Evolutionary conservation across 768 basidiomycete species (phyloP).

Genomic region (Amanita inopinata): DNA sequence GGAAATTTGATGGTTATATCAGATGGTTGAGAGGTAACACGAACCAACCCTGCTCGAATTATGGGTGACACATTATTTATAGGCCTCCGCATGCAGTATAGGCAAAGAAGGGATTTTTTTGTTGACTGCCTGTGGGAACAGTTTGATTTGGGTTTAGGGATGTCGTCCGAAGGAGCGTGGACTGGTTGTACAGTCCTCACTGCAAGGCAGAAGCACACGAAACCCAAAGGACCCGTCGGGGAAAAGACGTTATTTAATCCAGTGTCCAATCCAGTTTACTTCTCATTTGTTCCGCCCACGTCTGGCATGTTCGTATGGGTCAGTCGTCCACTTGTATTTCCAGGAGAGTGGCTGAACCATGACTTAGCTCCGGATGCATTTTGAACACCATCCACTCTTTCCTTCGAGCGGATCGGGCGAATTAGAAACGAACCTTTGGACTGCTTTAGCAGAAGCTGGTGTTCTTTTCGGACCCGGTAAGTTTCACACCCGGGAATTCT

Average conservation of each 20-base stretch:
- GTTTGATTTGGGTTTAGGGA: slow-evolving; percentile 40
- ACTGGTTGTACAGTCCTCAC: slow-evolving; percentile 33
- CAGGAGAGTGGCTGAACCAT: not conserved
- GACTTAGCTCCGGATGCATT: slow-evolving; percentile 49
- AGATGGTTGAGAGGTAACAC: slow-evolving; percentile 71
- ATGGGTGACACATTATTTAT: slow-evolving; percentile 1
- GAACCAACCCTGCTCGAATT: not conserved
- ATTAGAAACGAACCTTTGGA: slow-evolving; percentile 53
- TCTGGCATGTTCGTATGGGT: slow-evolving; percentile 85
- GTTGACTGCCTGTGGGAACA: slow-evolving; percentile 54
- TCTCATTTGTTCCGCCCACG: slow-evolving; percentile 66
- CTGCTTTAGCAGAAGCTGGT: slow-evolving; percentile 45
- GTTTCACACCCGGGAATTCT: slow-evolving; percentile 10
- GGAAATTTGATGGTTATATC: slow-evolving; percentile 64
- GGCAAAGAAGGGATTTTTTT: slow-evolving; percentile 47
- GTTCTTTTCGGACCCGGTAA: slow-evolving; percentile 58
- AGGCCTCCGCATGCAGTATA: slow-evolving; percentile 50
- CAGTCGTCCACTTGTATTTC: slow-evolving; percentile 10
- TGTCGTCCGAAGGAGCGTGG: slow-evolving; percentile 22
- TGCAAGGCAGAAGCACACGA: slow-evolving; percentile 29
- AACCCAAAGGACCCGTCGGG: slow-evolving; percentile 22
- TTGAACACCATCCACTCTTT: slow-evolving; percentile 44
- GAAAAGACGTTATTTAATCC: slow-evolving; percentile 21
- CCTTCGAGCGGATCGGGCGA: slow-evolving; percentile 26
- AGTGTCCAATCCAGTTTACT: slow-evolving; percentile 27